phyloP scores from a whole-genome alignment of 768 basidiomycete genomes.

The Trametes villosa region DNA sequence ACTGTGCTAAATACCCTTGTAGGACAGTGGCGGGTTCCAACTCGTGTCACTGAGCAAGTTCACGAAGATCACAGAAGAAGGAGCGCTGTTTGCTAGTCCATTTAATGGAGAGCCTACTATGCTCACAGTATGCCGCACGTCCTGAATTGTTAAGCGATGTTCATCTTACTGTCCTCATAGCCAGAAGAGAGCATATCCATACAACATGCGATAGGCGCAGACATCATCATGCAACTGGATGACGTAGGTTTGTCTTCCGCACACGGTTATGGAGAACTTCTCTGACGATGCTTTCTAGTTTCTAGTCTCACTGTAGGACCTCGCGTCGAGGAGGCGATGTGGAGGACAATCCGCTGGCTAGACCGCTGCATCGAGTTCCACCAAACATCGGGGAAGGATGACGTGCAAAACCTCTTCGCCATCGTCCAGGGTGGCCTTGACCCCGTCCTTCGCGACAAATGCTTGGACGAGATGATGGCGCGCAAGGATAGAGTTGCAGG shows the following conservation, averaged over 20 bases:
- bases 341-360: conserved; percentile 86
- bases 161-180: conserved; percentile 39
- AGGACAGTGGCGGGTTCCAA: conserved; percentile 94
- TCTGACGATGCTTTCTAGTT: conserved; percentile 45
- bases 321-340: conserved; percentile 87
- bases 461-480: conserved; percentile 81
- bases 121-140: conserved; percentile 63
- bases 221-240: conserved; percentile 95
- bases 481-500: conserved; percentile 81
- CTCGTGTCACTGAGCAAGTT: conserved; percentile 85
- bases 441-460: conserved; percentile 68
- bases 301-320: conserved; percentile 80
- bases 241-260: conserved; percentile 70
- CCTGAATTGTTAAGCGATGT: background rate
- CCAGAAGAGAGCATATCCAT: conserved; percentile 92
- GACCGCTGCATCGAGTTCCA: conserved; percentile 86
- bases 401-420: conserved; percentile 84
- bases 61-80: conserved; percentile 85
- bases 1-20: conserved; percentile 5
- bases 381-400: conserved; percentile 63
- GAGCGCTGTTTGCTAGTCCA: conserved; percentile 82
- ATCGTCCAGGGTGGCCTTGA: conserved; percentile 91
- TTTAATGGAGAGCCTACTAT: conserved; percentile 89
- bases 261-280: conserved; percentile 5
- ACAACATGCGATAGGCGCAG: conserved; percentile 88